These are phyloP conservation scores for Hevea brasiliensis DNA, from an alignment of 345 rosid genomes.

Conservation along the genomic window DNA sequence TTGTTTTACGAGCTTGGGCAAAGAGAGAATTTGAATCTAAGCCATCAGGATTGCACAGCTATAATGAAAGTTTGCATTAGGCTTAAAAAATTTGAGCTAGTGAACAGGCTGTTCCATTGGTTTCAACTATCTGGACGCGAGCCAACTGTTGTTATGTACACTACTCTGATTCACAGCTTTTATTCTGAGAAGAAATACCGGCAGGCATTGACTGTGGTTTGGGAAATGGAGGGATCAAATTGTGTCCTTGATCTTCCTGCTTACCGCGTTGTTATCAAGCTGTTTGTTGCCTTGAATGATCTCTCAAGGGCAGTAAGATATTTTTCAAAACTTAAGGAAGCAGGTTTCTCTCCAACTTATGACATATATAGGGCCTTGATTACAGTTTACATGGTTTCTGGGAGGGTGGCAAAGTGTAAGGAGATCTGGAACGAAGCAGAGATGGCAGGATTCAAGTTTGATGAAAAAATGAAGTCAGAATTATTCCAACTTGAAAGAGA, in stretches of 20 bases:
- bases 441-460: conserved; percentile 70
- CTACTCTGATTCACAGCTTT: conserved; percentile 74
- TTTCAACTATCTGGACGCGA: conserved; percentile 55
- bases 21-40: conserved; percentile 62
- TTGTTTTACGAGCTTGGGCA: conserved; percentile 67
- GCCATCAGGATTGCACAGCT: conserved; percentile 74
- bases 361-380: conserved; percentile 62
- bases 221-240: conserved; percentile 82
- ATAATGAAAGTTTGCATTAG: conserved; percentile 79
- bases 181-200: conserved; percentile 55
- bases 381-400: conserved; percentile 46
- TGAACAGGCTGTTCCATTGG: conserved; percentile 68
- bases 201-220: conserved; percentile 77
- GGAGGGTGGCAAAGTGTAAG: conserved; percentile 68
- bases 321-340: conserved; percentile 78
- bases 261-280: conserved; percentile 71
- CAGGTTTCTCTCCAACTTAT: conserved; percentile 75
- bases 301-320: conserved; percentile 68
- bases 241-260: conserved; percentile 85
- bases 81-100: conserved; percentile 52
- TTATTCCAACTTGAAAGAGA: conserved; percentile 44
- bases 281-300: conserved; percentile 75
- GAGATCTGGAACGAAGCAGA: conserved; percentile 70
- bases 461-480: conserved; percentile 31
- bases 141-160: conserved; percentile 73